These are phyloP conservation scores for Coemansia sp. DNA, from an alignment of 192 early-diverging fungal species.

Conservation along the genomic window DNA sequence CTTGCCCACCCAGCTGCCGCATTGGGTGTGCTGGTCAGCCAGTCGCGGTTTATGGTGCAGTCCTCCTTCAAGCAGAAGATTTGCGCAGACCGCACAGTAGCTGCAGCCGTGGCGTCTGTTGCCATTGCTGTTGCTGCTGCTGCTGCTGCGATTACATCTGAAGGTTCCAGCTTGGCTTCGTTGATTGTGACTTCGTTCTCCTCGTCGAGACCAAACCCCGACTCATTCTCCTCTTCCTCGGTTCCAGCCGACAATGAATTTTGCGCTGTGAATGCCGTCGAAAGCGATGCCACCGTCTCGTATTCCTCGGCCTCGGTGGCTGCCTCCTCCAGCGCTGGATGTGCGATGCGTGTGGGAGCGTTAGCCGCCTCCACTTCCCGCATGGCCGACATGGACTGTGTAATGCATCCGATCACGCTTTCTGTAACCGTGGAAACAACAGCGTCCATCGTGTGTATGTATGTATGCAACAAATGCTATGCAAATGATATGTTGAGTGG, in stretches of 20 bases:
- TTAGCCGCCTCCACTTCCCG: background rate
- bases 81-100: background rate
- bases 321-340: background rate
- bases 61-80: constrained; percentile 11
- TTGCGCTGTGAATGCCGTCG: constrained; percentile 7
- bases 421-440: background rate
- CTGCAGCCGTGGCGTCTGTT: background rate
- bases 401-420: constrained; percentile 14
- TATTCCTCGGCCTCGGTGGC: background rate
- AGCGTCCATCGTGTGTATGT: background rate
- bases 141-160: background rate
- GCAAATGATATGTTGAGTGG: background rate
- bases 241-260: no score
- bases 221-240: no score
- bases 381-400: background rate
- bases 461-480: background rate
- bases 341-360: constrained; percentile 11
- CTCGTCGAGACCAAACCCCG: background rate
- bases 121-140: no score
- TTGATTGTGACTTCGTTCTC: background rate
- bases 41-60: constrained; percentile 20
- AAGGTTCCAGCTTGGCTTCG: background rate
- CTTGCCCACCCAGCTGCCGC: constrained; percentile 18
- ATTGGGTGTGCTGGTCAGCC: constrained; percentile 26
- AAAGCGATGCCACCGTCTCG: background rate